Conservation (phyloP, 805 yeast species). For the Starmerella geochares region DNA sequence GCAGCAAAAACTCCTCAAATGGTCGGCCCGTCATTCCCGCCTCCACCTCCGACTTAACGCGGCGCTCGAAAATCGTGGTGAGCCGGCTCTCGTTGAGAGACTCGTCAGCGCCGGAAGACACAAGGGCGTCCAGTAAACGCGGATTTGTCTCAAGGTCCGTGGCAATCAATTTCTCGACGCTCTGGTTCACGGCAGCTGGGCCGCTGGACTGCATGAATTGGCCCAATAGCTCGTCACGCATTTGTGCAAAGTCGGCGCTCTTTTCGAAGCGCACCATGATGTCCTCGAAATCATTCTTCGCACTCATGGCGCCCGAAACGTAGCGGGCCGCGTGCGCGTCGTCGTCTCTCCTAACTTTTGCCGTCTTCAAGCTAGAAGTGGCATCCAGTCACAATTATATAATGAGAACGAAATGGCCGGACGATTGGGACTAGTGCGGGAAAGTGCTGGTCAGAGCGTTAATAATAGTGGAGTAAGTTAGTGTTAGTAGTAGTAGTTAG, state of each 20-base stretch:
- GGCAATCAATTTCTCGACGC: slow-evolving; percentile 7
- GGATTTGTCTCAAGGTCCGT: slow-evolving; percentile 13
- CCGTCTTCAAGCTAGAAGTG: too few relatives aligned
- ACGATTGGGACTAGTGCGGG: too few relatives aligned
- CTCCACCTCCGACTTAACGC: slow-evolving; percentile 12
- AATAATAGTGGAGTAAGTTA: too few relatives aligned
- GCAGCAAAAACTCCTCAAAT: slow-evolving; percentile 5
- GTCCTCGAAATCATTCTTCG: background rate
- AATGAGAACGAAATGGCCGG: too few relatives aligned
- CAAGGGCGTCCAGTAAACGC: slow-evolving; percentile 7
- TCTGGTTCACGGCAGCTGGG: background rate
- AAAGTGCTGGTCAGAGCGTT: too few relatives aligned
- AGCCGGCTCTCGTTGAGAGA: slow-evolving; percentile 1
- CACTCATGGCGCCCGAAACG: slow-evolving; percentile 1
- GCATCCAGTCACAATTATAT: too few relatives aligned
- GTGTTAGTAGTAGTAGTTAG: too few relatives aligned
- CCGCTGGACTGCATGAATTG: background rate
- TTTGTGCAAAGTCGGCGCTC: background rate
- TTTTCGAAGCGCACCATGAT: background rate
- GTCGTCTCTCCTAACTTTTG: too few relatives aligned
- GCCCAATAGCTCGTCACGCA: background rate
- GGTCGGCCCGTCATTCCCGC: slow-evolving; percentile 10
- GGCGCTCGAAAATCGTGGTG: slow-evolving; percentile 9
- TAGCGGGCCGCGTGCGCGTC: too few relatives aligned
- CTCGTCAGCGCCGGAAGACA: background rate